Base-by-base conservation (phyloP, 2,329 filamentous ascomycete genomes). In the Alternaria alternata region DNA sequence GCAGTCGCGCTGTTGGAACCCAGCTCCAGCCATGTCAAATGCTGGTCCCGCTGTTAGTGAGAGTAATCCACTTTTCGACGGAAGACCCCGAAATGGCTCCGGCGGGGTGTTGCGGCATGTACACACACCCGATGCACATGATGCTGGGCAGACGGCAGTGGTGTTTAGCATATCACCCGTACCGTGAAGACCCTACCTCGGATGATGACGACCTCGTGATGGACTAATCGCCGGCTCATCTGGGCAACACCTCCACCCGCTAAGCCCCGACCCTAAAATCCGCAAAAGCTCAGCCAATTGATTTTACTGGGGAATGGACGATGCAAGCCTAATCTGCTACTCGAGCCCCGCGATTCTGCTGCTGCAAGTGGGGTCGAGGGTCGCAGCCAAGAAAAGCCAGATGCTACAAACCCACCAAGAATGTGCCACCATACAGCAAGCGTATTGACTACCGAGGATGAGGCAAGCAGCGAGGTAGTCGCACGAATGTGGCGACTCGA, bases 281-380 rank as follows among this genome's bases (percentile, higher is more conserved):
- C 39, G 39, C 39, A 5, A 36, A 38, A 4, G 18, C 26, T 20
- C 16, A 22, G 30, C 30, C 32, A 46, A 22, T 38, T 12, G n/a
- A 28, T 44, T 46, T 26, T 54, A 44, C 41, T 46, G 30, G 41
- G 30, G 28, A 54, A 34, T 9, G 41, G 51, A 46, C 32, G 9
- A 34, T 53, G 16, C 14, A 42, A 46, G 22, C 16, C 32, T 16
- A 36, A 39, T 16, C 22, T 54, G 62, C 36, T 49, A 51, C 55
- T 62, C 48, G 52, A 49, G 60, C 59, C 65, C 65, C 63, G 63
- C 65, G 62, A 65, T 65, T 54, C 62, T 63, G 52, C 32, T 34
- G 41, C 44, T 44, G 30, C 32, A 62, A 55, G 65, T 59, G 60
- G 65, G 65, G 65, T 61, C 55, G 39, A 56, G 14, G n/a, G 59